These are phyloP conservation scores for Cyberlindnera samutprakarnensis DNA, from an alignment of 805 yeast species.

Conservation along the genomic window DNA sequence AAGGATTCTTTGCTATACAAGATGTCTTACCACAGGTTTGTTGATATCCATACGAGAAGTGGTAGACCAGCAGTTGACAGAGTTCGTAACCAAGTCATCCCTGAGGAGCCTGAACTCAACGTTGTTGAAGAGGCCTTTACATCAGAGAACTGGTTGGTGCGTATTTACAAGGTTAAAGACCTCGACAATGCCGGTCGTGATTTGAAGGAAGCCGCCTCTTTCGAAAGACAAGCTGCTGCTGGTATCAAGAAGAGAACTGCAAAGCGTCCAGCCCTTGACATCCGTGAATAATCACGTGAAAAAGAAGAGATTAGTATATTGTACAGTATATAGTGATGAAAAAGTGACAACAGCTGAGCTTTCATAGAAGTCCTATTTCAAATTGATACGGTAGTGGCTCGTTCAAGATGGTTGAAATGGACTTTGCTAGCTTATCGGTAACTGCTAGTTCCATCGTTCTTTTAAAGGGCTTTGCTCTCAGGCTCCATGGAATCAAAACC, in stretches of 20 bases:
- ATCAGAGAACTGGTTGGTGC: slow-evolving; percentile 92
- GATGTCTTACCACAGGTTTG: slow-evolving; percentile 83
- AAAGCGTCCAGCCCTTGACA: slow-evolving; percentile 48
- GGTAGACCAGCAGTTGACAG: slow-evolving; percentile 64
- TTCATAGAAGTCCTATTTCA: no score
- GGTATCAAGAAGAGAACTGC: slow-evolving; percentile 31
- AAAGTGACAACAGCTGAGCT: no score
- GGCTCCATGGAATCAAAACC: no score
- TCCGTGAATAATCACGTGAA: slow-evolving; percentile 27
- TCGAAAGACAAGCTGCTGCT: slow-evolving; percentile 32
- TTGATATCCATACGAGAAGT: slow-evolving; percentile 48
- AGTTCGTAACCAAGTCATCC: slow-evolving; percentile 79
- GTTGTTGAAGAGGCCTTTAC: slow-evolving; percentile 92
- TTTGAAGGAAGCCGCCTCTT: slow-evolving; percentile 46
- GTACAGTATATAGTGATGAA: no score
- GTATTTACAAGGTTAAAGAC: slow-evolving; percentile 88
- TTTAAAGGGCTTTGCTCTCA: no score
- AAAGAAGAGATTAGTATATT: no score
- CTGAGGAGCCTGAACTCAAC: slow-evolving; percentile 51
- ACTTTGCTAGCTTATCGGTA: no score
- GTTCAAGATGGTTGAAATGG: no score
- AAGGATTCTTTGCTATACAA: slow-evolving; percentile 88
- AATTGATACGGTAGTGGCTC: no score
- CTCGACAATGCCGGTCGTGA: slow-evolving; percentile 83
- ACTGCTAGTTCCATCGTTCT: no score